Evolutionary conservation across 1,284 basidiomycete genomes (phyloP).

Genomic region (Rhodotorula sp.): DNA sequence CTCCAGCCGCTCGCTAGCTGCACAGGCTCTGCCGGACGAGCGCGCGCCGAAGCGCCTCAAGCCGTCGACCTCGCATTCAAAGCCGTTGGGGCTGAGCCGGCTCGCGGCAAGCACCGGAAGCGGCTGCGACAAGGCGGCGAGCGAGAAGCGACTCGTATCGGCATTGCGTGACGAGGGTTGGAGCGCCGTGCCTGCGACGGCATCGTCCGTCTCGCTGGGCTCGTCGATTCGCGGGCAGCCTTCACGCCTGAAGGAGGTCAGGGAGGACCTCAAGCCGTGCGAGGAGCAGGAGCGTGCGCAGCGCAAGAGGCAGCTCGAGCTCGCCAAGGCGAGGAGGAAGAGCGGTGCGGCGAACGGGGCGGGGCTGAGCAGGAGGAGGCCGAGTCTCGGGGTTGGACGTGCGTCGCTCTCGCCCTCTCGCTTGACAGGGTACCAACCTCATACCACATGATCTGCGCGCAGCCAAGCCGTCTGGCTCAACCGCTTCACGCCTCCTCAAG

Average conservation of each 20-base stretch:
- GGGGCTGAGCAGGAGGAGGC: slow-evolving; percentile 10
- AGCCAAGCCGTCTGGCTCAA: slow-evolving; percentile 10
- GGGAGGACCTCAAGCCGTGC: slow-evolving; percentile 2
- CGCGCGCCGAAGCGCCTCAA: slow-evolving; percentile 12
- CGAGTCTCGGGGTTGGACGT: slow-evolving; percentile 9
- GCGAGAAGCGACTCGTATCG: slow-evolving; percentile 13
- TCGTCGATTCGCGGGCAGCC: neutral
- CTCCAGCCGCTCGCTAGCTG: slow-evolving; percentile 3
- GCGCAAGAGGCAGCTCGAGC: slow-evolving; percentile 15
- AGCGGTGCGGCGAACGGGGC: neutral
- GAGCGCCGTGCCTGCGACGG: neutral
- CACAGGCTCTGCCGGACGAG: neutral
- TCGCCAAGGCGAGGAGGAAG: slow-evolving; percentile 20
- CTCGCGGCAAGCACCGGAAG: neutral
- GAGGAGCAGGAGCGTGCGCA: slow-evolving; percentile 7
- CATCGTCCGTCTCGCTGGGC: neutral
- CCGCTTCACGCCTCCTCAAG: slow-evolving; percentile 8
- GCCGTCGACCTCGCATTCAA: slow-evolving; percentile 3
- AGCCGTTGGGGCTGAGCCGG: neutral
- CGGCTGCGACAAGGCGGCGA: neutral
- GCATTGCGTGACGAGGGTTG: slow-evolving; percentile 17
- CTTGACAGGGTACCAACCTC: neutral
- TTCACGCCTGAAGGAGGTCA: neutral
- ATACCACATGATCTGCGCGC: neutral
- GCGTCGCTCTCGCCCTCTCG: neutral